Percentiles rank a stretch among this genome's conserved stretches.
phyloP scores from a whole-genome alignment of 192 early-diverging fungal genomes.

The Backusella tarrabulga region DNA sequence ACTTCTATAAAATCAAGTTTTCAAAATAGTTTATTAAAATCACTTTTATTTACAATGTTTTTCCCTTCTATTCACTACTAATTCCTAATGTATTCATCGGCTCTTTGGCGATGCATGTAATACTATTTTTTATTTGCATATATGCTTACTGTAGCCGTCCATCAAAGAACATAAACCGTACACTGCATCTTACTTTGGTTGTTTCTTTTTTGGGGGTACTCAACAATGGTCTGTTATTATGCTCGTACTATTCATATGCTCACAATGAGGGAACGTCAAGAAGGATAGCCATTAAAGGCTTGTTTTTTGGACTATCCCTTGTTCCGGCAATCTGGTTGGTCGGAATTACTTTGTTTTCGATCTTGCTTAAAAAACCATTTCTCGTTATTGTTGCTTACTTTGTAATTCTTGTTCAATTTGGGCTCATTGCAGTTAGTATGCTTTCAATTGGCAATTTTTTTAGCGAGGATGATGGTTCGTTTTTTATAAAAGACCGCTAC shows the following conservation, averaged over 20 bases:
- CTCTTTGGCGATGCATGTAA: not conserved
- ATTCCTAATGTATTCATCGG: not conserved
- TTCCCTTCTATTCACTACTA: not conserved
- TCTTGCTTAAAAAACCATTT: not conserved
- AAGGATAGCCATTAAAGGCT: not conserved
- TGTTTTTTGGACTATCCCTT: not conserved
- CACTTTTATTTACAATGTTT: not conserved
- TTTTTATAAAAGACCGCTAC: not conserved
- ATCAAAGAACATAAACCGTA: not conserved
- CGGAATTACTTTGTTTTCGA: not conserved
- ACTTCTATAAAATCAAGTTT: not conserved
- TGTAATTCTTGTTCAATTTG: not conserved
- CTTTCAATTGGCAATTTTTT: not conserved
- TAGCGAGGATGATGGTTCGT: not conserved
- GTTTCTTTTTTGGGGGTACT: not conserved
- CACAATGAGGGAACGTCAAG: not conserved
- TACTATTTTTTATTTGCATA: not conserved
- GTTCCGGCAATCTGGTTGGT: not conserved
- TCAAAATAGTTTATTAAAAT: not conserved
- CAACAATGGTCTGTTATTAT: not conserved
- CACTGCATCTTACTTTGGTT: not conserved
- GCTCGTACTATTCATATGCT: not conserved
- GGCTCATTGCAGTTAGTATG: not conserved
- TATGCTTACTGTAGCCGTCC: not conserved
- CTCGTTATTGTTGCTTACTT: not conserved